A percentile compares a stretch with the other conserved stretches of the same genome.
Conservation (phyloP, 805 yeast genomes). For the Deakozyma indianensis region DNA sequence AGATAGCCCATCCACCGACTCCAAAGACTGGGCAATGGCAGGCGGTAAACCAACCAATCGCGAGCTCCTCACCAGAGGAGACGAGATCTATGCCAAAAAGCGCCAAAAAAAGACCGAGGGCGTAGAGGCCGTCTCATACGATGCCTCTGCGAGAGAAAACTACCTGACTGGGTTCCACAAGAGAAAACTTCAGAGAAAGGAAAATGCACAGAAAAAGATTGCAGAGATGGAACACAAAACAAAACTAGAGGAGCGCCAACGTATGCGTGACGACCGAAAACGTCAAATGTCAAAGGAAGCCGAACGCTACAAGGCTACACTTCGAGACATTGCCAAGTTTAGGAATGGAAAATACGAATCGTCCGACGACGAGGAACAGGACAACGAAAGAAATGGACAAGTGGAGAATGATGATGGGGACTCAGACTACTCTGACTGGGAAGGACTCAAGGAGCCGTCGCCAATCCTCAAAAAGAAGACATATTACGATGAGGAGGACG, state of each 20-base stretch:
- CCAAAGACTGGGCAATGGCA: background rate
- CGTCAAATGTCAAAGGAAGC: constrained; percentile 50
- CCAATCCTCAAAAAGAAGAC: constrained; percentile 32
- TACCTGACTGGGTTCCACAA: constrained; percentile 92
- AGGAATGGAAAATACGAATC: constrained; percentile 18
- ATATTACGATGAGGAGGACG: constrained; percentile 25
- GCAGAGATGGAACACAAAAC: constrained; percentile 66
- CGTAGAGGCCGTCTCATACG: constrained; percentile 76
- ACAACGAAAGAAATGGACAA: constrained; percentile 12
- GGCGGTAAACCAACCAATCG: constrained; percentile 33
- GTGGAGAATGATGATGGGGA: constrained; percentile 16
- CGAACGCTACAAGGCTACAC: constrained; percentile 35
- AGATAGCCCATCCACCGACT: no score
- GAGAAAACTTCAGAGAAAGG: constrained; percentile 77
- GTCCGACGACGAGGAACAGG: constrained; percentile 11
- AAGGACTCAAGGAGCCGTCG: constrained; percentile 29
- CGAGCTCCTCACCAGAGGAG: constrained; percentile 72
- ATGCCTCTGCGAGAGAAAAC: constrained; percentile 49
- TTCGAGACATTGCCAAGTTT: constrained; percentile 18
- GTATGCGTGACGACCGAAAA: constrained; percentile 56
- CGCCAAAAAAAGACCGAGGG: constrained; percentile 43
- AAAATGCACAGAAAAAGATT: constrained; percentile 62
- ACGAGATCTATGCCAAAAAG: constrained; percentile 61
- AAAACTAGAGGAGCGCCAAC: constrained; percentile 61
- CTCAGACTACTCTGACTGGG: constrained; percentile 24